Evolutionary conservation across 768 basidiomycete genomes (phyloP), one percentile per base, ranked within the genome.

Genomic region (Boletus rufocinnamomeus): DNA sequence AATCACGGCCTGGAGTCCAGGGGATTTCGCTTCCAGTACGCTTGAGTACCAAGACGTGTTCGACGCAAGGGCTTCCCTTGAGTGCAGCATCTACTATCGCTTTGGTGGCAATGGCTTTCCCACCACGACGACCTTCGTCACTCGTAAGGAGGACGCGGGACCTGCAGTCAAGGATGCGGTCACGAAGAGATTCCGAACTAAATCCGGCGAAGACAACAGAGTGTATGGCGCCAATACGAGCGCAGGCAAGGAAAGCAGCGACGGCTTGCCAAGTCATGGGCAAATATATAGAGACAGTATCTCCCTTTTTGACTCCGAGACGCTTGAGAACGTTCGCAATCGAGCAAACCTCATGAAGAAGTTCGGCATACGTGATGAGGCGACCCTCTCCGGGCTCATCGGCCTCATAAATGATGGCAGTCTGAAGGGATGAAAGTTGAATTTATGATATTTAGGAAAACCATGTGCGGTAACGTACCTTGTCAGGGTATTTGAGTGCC

Each of bases 181-280:
- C 96, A 40, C 96, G 86, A 48, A 99, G 86, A 3, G 91, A 88
- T 76, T 99, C 96, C 10, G 95, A 86, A 9, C 89, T 92, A 80
- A 99, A 99, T 7, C 96, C 96, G 48, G 96, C 96, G 63, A 99
- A 99, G 57, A 99, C 88, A 69, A 97, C 96, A 9, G 94, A 95
- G 77, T 99, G 96, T 48, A 98, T 80, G 25, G 96, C 96, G 25
- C 96, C 96, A 65, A 99, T 91, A 63, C 96, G 89, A 5, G 96
- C 95, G 72, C 96, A 98, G 7, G 96, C 96, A 57, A 99, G 88
- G 87, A 99, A 94, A 44, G 96, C 92, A 47, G 93, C 95, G 50
- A 91, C 93, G 21, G 96, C 87, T 64, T 98, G 94, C 93, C 93
- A 96, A 21, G 90, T 88, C 91, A 93, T 95, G 52, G 93, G 93